A percentile compares a stretch with the other conserved stretches of the same genome.
Conservation (phyloP, 2,329 filamentous ascomycete species). For the Penicillium sp. region DNA sequence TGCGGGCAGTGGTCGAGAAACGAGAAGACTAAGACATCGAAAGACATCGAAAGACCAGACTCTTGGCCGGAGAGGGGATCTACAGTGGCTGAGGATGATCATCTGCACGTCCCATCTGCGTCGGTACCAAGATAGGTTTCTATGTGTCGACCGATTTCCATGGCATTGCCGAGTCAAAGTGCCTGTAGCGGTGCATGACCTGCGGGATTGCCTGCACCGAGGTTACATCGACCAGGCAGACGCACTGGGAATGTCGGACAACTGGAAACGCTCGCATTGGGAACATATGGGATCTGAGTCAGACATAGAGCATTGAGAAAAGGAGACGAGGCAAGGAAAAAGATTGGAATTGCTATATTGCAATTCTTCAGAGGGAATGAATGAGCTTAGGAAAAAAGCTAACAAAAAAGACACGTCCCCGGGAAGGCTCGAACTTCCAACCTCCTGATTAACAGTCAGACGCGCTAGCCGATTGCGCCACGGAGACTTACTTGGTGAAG, state of each 20-base stretch:
- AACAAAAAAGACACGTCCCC: conserved; percentile 34
- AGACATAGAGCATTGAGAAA: background rate
- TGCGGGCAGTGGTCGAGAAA: conserved; percentile 1
- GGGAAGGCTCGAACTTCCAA: conserved; percentile 48
- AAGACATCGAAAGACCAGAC: conserved; percentile 18
- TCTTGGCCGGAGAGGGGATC: conserved; percentile 1
- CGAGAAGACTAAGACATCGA: conserved; percentile 18
- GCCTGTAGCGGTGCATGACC: background rate
- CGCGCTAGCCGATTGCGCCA: conserved; percentile 33
- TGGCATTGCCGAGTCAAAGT: conserved; percentile 2
- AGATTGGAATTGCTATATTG: too few relatives aligned
- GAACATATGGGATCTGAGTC: background rate
- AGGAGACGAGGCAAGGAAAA: background rate
- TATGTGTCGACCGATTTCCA: background rate
- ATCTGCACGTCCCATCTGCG: conserved; percentile 9
- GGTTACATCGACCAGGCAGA: conserved; percentile 16
- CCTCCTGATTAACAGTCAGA: conserved; percentile 35
- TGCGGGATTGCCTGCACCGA: conserved; percentile 5
- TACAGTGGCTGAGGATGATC: conserved; percentile 9
- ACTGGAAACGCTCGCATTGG: background rate
- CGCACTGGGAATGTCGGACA: background rate
- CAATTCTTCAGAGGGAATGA: background rate
- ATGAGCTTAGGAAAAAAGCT: background rate
- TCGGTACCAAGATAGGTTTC: background rate
- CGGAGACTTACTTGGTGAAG: conserved; percentile 21